Base-by-base conservation (phyloP, 148 eudicot genomes). In the Rheum nobile region DNA sequence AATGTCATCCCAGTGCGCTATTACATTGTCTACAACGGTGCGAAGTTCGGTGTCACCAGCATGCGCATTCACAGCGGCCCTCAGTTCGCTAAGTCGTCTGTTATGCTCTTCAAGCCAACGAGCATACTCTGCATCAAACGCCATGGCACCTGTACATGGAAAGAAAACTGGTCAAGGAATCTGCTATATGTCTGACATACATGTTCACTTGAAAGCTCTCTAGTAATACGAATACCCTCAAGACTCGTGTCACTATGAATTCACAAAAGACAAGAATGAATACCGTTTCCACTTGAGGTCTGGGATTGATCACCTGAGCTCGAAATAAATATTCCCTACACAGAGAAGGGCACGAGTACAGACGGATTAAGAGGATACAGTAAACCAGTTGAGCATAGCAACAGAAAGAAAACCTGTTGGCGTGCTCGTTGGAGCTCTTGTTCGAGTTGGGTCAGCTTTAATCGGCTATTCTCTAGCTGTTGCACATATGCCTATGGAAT, bases 71-170 rank as follows among this genome's bases (percentile, higher is more conserved):
- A 94, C 90, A 0, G 97, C 98, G 6, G 87, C 74, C 79, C 98
- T 86, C 74, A 94, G 87, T 84, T 94, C 98, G 78, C 82, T 94
- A 50, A 85, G 81, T 24, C 79, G 83, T 75, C 82, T 81, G 79
- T 83, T 91, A 16, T 88, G 96, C 78, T 94, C 98, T 80, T 94
- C 98, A 44, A 83, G 35, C 98, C 98, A 94, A 32, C 98, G 82
- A 37, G 96, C 76, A 81, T 94, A 90, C 78, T 94, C 98, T 24
- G 81, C 93, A 78, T 91, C 96, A 83, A 94, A 94, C 39, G 97
- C 93, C 91, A 91, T 76, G 52, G 97, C 91, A 44, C 97, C 98
- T 91, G 82, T 35, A 68, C 26, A 38, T 16, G 44, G 8, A 35
- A 68, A 34, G 32, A 17, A 16, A 50, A 50, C 4, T n/a, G 10